These are phyloP conservation scores for Periglandula ipomoeae DNA, from an alignment of 2,329 filamentous ascomycete species.

Conservation along the genomic window DNA sequence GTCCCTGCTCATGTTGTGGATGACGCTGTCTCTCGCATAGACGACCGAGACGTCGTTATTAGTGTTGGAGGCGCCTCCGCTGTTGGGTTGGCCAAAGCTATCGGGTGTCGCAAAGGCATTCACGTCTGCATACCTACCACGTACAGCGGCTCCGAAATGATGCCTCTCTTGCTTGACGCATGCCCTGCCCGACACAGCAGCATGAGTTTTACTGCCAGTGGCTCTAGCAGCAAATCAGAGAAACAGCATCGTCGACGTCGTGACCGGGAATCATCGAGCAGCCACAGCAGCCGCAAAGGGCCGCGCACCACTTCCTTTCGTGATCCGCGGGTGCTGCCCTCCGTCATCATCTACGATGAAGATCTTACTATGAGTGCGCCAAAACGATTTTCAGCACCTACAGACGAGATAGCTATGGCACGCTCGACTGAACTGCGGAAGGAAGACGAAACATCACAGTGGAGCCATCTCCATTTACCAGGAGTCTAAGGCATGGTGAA, in stretches of 20 bases:
- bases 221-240: conserved; percentile 4
- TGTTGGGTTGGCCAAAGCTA: conserved; percentile 48
- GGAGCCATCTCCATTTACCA: conserved; percentile 28
- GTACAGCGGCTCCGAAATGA: conserved; percentile 53
- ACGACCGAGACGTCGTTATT: conserved; percentile 44
- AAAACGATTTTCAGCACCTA: conserved; percentile 20
- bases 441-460: conserved; percentile 19
- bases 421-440: conserved; percentile 10
- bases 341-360: conserved; percentile 29
- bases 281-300: conserved; percentile 3
- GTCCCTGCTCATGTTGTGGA: conserved; percentile 19
- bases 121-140: conserved; percentile 53
- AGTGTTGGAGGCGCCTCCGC: conserved; percentile 56
- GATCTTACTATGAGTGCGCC: conserved; percentile 22
- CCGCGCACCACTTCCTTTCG: conserved; percentile 11
- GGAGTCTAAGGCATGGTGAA: conserved; percentile 20
- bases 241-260: neutral
- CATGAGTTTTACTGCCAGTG: neutral
- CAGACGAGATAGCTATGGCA: conserved; percentile 10
- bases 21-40: conserved; percentile 18
- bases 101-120: conserved; percentile 41
- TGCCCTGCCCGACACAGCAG: conserved; percentile 11
- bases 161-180: conserved; percentile 17
- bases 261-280: conserved; percentile 1
- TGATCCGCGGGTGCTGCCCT: conserved; percentile 16